Evolutionary conservation across 345 rosid genomes (phyloP).

Genomic region (Euphorbia peplus): DNA sequence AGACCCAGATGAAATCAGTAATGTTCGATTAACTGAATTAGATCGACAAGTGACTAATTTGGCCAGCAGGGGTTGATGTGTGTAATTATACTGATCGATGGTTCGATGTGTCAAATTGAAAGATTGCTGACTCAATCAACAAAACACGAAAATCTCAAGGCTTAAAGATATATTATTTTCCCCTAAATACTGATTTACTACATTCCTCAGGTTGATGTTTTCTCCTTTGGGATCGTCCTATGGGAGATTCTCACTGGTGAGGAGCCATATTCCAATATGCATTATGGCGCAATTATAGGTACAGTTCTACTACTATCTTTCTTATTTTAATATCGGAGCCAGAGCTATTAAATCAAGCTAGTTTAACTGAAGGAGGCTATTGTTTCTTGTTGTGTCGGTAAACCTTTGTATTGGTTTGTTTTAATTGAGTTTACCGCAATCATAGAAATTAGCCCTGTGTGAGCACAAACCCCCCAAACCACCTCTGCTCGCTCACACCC

Average conservation of each 20-base stretch:
- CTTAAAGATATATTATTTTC: no score
- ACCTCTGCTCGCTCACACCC: no score
- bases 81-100: no score
- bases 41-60: no score
- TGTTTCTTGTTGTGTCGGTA: not conserved
- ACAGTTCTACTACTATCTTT: conserved; percentile 10
- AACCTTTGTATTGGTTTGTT: not conserved
- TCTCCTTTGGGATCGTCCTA: conserved; percentile 75
- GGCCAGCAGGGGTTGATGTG: no score
- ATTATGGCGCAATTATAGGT: conserved; percentile 88
- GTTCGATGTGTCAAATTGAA: no score
- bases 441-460: not conserved
- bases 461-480: no score
- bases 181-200: conserved; percentile 16
- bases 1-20: no score
- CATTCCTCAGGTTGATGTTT: conserved; percentile 61
- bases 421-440: no score
- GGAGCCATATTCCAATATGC: conserved; percentile 86
- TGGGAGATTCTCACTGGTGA: conserved; percentile 93
- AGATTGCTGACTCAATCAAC: no score
- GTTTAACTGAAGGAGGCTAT: not conserved
- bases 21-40: no score
- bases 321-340: not conserved
- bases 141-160: no score
- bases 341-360: not conserved